phyloP scores from a whole-genome alignment of 1,284 basidiomycete species.

The Apiotrichum gracile region DNA sequence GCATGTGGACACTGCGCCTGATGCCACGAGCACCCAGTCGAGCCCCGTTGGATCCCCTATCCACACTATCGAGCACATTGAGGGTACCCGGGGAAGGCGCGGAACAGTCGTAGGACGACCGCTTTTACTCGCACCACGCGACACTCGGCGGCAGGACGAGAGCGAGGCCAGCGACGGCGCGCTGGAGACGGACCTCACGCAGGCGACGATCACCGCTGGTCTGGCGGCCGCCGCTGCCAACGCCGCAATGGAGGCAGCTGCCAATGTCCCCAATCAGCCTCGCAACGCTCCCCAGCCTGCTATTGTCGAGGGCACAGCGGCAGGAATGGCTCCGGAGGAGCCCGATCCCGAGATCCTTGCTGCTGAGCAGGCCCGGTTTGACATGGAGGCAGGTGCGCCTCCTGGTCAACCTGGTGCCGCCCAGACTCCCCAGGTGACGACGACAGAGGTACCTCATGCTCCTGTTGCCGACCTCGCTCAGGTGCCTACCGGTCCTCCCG shows the following conservation, averaged over 20 bases:
- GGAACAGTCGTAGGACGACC: slow-evolving; percentile 43
- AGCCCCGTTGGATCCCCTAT: slow-evolving; percentile 41
- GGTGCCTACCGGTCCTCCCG: slow-evolving; percentile 17
- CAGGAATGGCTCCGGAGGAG: slow-evolving; percentile 24
- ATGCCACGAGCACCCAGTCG: slow-evolving; percentile 38
- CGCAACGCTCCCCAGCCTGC: slow-evolving; percentile 27
- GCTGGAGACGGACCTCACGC: slow-evolving; percentile 34
- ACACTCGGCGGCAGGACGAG: slow-evolving; percentile 23
- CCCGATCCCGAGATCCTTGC: slow-evolving; percentile 36
- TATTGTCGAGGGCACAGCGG: slow-evolving; percentile 26
- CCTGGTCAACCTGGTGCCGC: slow-evolving; percentile 41
- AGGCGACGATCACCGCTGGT: slow-evolving; percentile 30
- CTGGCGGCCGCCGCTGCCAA: slow-evolving; percentile 31
- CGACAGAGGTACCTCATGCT: slow-evolving; percentile 15
- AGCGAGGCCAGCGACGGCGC: slow-evolving; percentile 38
- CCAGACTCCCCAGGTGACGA: slow-evolving; percentile 30
- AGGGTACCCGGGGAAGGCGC: slow-evolving; percentile 19
- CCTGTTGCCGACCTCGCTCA: slow-evolving; percentile 17
- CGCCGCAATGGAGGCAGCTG: slow-evolving; percentile 16
- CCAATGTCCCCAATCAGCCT: slow-evolving; percentile 23
- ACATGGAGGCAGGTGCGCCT: slow-evolving; percentile 43
- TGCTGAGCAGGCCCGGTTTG: slow-evolving; percentile 41
- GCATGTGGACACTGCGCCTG: slow-evolving; percentile 22
- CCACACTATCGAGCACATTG: slow-evolving; percentile 22
- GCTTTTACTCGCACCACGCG: slow-evolving; percentile 25